Percentiles rank a stretch among this genome's conserved stretches.
These are phyloP conservation scores for Rhodotorula paludigena DNA, from an alignment of 768 basidiomycete species.

Conservation along the genomic window DNA sequence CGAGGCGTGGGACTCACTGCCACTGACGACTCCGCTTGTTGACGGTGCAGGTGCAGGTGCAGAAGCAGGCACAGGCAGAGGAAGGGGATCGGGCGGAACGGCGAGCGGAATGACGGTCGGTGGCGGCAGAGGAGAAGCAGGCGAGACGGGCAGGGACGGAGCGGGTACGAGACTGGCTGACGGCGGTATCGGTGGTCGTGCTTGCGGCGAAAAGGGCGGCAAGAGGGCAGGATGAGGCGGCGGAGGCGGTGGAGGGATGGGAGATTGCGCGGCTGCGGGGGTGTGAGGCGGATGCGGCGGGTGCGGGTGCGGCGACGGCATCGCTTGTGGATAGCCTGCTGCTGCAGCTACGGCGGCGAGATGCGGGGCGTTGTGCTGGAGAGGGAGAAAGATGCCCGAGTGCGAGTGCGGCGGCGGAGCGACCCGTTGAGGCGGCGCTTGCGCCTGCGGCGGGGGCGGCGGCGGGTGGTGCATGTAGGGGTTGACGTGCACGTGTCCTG, in stretches of 20 bases:
- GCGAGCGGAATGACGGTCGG: not conserved
- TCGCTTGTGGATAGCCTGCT: not conserved
- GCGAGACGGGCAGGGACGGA: conserved; percentile 19
- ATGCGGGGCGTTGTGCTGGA: conserved; percentile 13
- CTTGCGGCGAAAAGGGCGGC: conserved; percentile 9
- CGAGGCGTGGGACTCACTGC: not conserved
- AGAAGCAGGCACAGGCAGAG: not conserved
- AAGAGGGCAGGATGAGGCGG: not conserved
- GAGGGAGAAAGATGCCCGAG: conserved; percentile 28
- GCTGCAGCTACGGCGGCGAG: not conserved
- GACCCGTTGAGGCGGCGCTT: not conserved
- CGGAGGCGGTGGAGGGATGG: not conserved
- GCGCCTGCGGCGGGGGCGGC: not conserved
- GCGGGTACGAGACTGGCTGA: not conserved
- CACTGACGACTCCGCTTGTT: not conserved
- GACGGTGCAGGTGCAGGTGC: not conserved
- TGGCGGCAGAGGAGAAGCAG: conserved; percentile 15
- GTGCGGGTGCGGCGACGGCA: no score
- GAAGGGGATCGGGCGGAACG: not conserved
- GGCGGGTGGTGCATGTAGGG: no score
- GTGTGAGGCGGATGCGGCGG: no score
- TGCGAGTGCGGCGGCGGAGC: not conserved
- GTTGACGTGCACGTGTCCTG: no score
- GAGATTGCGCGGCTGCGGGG: no score
- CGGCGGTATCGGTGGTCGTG: not conserved